A percentile compares a stretch with the other conserved stretches of the same genome.
These are phyloP conservation scores for Pseudonitzschia delicatissima DNA, from an alignment of 108 stramenopile species.

Conservation along the genomic window DNA sequence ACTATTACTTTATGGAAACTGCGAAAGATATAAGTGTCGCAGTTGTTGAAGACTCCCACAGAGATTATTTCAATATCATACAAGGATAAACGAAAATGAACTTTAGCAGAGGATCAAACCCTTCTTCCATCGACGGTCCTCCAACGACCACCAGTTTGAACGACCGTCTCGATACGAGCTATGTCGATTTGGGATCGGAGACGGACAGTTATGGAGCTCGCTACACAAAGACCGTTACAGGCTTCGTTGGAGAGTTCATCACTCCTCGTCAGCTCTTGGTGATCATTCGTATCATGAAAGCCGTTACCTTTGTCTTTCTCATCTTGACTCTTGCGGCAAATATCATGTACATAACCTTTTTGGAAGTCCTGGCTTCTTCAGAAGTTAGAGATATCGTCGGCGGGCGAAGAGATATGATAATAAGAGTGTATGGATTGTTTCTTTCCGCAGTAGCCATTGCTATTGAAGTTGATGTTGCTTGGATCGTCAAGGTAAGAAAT, in stretches of 20 bases:
- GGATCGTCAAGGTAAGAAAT: constrained; percentile 20
- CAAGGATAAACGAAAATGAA: background rate
- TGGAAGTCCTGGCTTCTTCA: constrained; percentile 45
- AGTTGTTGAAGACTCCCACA: background rate
- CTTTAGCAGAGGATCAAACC: constrained; percentile 12
- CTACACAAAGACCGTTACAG: constrained; percentile 29
- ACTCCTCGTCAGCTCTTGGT: constrained; percentile 66
- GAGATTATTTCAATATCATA: background rate
- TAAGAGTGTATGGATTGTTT: constrained; percentile 63
- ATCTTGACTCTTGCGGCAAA: constrained; percentile 54
- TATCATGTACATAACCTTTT: constrained; percentile 64
- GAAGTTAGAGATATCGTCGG: constrained; percentile 49
- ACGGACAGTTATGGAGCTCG: constrained; percentile 26
- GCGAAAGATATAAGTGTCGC: too few relatives aligned
- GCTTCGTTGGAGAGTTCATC: constrained; percentile 34
- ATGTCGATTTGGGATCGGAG: constrained; percentile 30
- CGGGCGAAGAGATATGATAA: constrained; percentile 53
- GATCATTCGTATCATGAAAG: constrained; percentile 64
- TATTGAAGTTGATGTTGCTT: constrained; percentile 58
- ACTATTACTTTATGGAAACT: too few relatives aligned
- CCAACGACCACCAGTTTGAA: constrained; percentile 35
- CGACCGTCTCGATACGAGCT: constrained; percentile 31
- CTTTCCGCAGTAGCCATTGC: constrained; percentile 46
- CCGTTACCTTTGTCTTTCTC: constrained; percentile 62
- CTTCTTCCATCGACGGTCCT: constrained; percentile 3